phyloP scores from a whole-genome alignment of 192 early-diverging fungal genomes.

The Mortierella alpina region DNA sequence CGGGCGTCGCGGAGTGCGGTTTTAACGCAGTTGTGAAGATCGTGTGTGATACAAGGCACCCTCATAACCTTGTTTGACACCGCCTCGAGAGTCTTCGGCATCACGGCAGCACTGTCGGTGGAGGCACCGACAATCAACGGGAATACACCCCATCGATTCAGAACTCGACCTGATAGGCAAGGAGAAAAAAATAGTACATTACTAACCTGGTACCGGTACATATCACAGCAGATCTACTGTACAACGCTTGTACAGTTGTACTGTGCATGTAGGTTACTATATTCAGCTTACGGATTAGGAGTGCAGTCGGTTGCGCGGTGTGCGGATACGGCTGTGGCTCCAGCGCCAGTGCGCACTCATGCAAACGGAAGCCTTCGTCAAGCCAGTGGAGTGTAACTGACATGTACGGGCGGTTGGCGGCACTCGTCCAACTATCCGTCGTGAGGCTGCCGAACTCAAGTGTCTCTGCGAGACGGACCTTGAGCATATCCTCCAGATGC shows the following conservation, averaged over 20 bases:
- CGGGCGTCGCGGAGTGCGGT: neutral
- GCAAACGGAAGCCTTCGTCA: neutral
- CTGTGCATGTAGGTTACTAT: too few relatives aligned
- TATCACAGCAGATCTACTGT: too few relatives aligned
- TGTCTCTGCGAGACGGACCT: neutral
- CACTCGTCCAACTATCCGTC: constrained; percentile 9
- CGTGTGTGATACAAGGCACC: constrained; percentile 13
- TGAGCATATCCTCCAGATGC: neutral
- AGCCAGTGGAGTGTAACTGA: constrained; percentile 11
- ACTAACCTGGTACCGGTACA: too few relatives aligned
- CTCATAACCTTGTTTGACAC: neutral
- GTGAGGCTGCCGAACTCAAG: constrained; percentile 4
- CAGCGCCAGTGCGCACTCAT: constrained; percentile 6
- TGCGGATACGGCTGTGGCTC: constrained; percentile 15
- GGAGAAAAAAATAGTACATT: neutral
- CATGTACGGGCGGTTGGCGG: neutral
- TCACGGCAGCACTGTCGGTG: constrained; percentile 18
- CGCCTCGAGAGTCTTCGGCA: constrained; percentile 6
- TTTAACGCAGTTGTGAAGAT: constrained; percentile 25
- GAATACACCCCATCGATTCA: neutral
- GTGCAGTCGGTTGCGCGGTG: neutral
- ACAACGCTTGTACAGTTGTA: too few relatives aligned
- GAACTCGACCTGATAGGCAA: neutral
- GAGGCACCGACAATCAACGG: neutral
- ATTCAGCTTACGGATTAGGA: constrained; percentile 8